These are phyloP conservation scores for Ceraceosorus guamensis DNA, from an alignment of 1,284 basidiomycete genomes.

Conservation along the genomic window DNA sequence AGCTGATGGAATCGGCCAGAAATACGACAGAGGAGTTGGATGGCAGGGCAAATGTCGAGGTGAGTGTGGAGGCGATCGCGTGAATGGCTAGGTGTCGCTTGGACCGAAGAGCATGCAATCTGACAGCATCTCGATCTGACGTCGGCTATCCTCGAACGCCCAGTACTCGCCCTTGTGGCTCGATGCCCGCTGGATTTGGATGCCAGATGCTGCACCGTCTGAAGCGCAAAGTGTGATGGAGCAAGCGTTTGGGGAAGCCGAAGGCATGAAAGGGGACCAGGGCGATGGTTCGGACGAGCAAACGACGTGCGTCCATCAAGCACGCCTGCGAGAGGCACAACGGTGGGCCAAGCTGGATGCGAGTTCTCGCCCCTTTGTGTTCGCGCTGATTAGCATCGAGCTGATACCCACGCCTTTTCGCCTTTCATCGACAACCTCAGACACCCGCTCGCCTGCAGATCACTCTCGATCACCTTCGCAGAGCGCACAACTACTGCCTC, in stretches of 20 bases:
- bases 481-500: constrained; percentile 15
- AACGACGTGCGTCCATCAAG: neutral
- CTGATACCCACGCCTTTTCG: neutral
- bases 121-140: neutral
- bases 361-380: neutral
- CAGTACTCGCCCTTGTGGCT: constrained; percentile 15
- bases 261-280: neutral
- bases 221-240: constrained; percentile 7
- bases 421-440: constrained; percentile 1
- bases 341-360: constrained; percentile 8
- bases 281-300: neutral
- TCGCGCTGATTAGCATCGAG: neutral
- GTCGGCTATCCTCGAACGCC: neutral
- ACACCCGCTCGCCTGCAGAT: constrained; percentile 5
- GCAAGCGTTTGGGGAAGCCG: constrained; percentile 2
- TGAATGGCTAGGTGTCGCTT: constrained; percentile 3
- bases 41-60: constrained; percentile 7
- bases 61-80: constrained; percentile 1
- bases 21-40: constrained; percentile 12
- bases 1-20: constrained; percentile 5
- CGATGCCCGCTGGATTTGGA: constrained; percentile 2
- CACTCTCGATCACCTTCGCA: constrained; percentile 11
- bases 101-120: neutral
- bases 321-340: constrained; percentile 1
- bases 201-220: neutral